Evolutionary conservation across 108 stramenopile genomes (phyloP), one percentile per base, ranked within the genome.

Genomic region (Nannochloropsis gaditana): DNA sequence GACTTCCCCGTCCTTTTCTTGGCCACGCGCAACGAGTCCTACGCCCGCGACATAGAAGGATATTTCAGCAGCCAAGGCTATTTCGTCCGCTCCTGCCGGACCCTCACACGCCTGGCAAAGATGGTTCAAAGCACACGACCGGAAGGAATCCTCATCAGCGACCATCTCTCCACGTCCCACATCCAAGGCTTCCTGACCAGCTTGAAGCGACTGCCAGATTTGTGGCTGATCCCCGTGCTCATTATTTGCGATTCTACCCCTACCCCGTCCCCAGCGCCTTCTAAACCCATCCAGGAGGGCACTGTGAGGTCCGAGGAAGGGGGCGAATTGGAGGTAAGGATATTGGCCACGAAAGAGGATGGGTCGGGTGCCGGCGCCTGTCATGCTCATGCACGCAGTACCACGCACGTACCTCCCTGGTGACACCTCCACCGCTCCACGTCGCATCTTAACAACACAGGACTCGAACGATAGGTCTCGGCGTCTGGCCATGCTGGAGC

Each of bases 1-100:
- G 59, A 73, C 59, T 73, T 73, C 59, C 59, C 59, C 15, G 59
- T 73, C 59, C 59, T 73, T n/a, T 73, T 73, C n/a, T n/a, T 73
- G n/a, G 59, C 59, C n/a, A 73, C 59, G 8, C 59, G 59, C 59
- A 73, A 73, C 59, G 59, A 73, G 59, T n/a, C 59, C 19, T 73
- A 73, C n/a, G 59, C 59, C 6, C 59, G 59, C 2, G 59, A 73
- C 15, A n/a, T 73, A 15, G 59, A 73, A 73, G 19, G 59, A n/a
- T n/a, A 73, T 73, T 73, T 73, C n/a, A n/a, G 59, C 19, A n/a
- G 59, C 59, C 59, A 73, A 8, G 59, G 59, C n/a, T 73, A 73
- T n/a, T 73, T 73, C n/a, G 59, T 73, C 59, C 59, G 59, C n/a
- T 73, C 59, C 59, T n/a, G 59, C n/a, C 59, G 59, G 15, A 73